These are phyloP conservation scores for Orobanche coerulescens DNA, from an alignment of 257 asterid species.

Conservation along the genomic window DNA sequence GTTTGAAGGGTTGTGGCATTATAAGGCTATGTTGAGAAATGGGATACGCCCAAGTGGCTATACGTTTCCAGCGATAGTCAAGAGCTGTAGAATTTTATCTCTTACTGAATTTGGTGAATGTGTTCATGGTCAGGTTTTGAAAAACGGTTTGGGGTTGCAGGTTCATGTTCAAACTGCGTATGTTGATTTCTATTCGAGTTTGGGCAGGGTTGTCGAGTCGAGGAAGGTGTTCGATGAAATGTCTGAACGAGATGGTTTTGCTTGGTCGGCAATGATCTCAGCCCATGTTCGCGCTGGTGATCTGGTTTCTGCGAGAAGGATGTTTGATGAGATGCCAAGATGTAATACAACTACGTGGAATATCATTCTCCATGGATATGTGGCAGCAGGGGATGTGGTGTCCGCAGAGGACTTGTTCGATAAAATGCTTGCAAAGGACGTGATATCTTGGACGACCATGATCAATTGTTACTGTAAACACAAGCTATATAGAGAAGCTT, in stretches of 20 bases:
- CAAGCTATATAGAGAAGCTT: slow-evolving; percentile 41
- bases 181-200: slow-evolving; percentile 55
- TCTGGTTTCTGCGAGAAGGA: slow-evolving; percentile 39
- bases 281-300: slow-evolving; percentile 50
- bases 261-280: slow-evolving; percentile 61
- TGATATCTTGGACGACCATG: slow-evolving; percentile 94
- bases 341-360: slow-evolving; percentile 56
- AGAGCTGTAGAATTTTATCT: slow-evolving; percentile 39
- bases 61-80: slow-evolving; percentile 53
- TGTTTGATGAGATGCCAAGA: slow-evolving; percentile 63
- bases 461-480: slow-evolving; percentile 55
- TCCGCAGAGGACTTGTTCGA: slow-evolving; percentile 53
- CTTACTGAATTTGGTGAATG: slow-evolving; percentile 37
- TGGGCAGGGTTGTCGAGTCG: slow-evolving; percentile 38
- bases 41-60: slow-evolving; percentile 47
- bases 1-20: slow-evolving; percentile 31
- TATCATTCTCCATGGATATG: slow-evolving; percentile 59
- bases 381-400: slow-evolving; percentile 53
- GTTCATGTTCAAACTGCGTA: slow-evolving; percentile 56
- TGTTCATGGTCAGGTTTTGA: slow-evolving; percentile 52
- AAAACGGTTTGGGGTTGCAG: slow-evolving; percentile 38
- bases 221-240: slow-evolving; percentile 59
- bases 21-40: slow-evolving; percentile 43
- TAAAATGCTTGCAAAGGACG: slow-evolving; percentile 46
- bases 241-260: slow-evolving; percentile 49